A percentile compares a stretch with the other conserved stretches of the same genome.
phyloP scores from a whole-genome alignment of 2,329 filamentous ascomycete species.

The Aspergillus fructus region DNA sequence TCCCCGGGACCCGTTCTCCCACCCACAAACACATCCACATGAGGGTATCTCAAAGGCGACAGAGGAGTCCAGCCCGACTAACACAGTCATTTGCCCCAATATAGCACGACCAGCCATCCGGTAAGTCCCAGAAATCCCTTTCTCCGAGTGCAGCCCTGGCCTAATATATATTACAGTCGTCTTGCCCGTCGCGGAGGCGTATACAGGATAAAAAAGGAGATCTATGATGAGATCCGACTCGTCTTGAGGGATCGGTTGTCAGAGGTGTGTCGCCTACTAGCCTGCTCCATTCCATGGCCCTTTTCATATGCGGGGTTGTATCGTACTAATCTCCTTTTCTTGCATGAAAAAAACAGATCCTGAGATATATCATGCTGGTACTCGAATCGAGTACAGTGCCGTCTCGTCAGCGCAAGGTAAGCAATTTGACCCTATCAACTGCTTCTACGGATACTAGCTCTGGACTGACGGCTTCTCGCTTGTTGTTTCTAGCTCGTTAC shows the following conservation, averaged over 20 bases:
- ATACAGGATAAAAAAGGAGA: constrained; percentile 24
- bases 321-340: background rate
- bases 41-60: too few species aligned
- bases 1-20: too few species aligned
- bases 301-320: background rate
- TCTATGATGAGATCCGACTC: constrained; percentile 29
- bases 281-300: too few species aligned
- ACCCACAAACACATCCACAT: too few species aligned
- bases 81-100: background rate
- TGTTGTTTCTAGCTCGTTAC: constrained; percentile 13
- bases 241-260: constrained; percentile 22
- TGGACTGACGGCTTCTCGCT: background rate
- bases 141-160: background rate
- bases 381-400: constrained; percentile 19
- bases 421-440: background rate
- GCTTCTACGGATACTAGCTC: background rate
- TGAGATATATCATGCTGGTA: constrained; percentile 22
- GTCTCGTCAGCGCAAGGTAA: constrained; percentile 12
- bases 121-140: constrained; percentile 13
- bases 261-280: constrained; percentile 17
- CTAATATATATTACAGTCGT: constrained; percentile 19
- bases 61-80: too few species aligned
- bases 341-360: constrained; percentile 18
- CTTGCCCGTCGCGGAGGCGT: constrained; percentile 40
- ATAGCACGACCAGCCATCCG: constrained; percentile 31